These are phyloP conservation scores for Mortierella sp. DNA, from an alignment of 371 early-diverging fungal species.

Conservation along the genomic window DNA sequence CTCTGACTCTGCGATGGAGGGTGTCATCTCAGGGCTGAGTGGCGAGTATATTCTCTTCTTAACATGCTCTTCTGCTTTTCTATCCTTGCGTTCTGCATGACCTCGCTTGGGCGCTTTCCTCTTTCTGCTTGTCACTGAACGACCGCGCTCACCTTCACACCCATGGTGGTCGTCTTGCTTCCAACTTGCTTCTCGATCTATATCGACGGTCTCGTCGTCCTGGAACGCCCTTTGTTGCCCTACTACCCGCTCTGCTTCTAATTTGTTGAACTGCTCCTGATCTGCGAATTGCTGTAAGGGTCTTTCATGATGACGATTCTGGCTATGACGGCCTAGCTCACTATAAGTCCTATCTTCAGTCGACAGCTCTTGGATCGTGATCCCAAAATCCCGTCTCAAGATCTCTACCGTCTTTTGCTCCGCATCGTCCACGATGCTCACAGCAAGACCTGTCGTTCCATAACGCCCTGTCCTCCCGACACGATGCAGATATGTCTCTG, in stretches of 20 bases:
- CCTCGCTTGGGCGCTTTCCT: background rate
- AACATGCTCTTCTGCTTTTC: background rate
- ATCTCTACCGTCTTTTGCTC: conserved; percentile 50
- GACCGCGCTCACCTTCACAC: no score
- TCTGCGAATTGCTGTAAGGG: conserved; percentile 42
- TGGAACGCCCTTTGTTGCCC: background rate
- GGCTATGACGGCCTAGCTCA: conserved; percentile 21
- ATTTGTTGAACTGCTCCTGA: conserved; percentile 41
- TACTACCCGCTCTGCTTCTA: conserved; percentile 30
- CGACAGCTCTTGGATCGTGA: conserved; percentile 38
- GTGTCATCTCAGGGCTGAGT: conserved; percentile 19
- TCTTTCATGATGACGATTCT: conserved; percentile 50
- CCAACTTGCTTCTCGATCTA: background rate
- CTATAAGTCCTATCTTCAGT: conserved; percentile 14
- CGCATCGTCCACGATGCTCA: conserved; percentile 55
- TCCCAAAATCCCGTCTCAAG: conserved; percentile 31
- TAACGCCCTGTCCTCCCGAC: conserved; percentile 82
- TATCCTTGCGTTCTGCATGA: background rate
- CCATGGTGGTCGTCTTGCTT: background rate
- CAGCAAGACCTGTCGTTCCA: conserved; percentile 59
- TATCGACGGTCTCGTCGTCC: background rate
- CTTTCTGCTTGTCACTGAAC: background rate
- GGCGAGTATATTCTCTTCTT: conserved; percentile 1
- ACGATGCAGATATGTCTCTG: conserved; percentile 74
- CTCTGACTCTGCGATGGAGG: background rate